phyloP scores from a whole-genome alignment of 2,329 filamentous ascomycete species.

The Penicillium palitans region DNA sequence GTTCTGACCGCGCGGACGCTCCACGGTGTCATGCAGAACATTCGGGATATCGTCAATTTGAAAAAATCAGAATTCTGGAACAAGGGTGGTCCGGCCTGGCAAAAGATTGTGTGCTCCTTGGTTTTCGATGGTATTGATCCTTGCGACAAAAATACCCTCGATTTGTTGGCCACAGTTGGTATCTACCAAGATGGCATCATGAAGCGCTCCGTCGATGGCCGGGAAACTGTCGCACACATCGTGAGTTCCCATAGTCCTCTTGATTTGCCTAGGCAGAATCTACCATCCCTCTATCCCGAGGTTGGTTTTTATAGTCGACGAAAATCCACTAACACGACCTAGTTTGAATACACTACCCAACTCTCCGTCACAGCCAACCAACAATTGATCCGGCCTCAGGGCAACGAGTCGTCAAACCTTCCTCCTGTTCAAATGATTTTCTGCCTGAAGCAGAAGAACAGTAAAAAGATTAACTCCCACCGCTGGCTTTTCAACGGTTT shows the following conservation, averaged over 20 bases:
- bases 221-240: conserved; percentile 91
- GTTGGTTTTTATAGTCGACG: background rate
- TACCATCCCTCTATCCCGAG: background rate
- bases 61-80: conserved; percentile 99
- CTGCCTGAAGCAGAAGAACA: conserved; percentile 97
- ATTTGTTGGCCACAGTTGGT: conserved; percentile 90
- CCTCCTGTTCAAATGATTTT: conserved; percentile 98
- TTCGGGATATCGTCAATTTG: conserved; percentile 94
- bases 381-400: conserved; percentile 86
- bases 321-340: background rate
- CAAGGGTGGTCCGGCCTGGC: conserved; percentile 95
- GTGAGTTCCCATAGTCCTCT: conserved; percentile 35
- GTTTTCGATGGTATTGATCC: conserved; percentile 98
- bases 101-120: conserved; percentile 94
- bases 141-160: conserved; percentile 90
- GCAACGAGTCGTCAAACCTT: conserved; percentile 77
- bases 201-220: conserved; percentile 95
- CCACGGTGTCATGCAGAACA: conserved; percentile 97
- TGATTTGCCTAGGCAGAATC: background rate
- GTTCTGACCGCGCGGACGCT: conserved; percentile 84
- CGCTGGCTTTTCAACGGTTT: conserved; percentile 98
- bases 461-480: conserved; percentile 99
- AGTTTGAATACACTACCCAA: conserved; percentile 95
- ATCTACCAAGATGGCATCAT: conserved; percentile 96
- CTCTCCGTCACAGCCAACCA: conserved; percentile 92